Evolutionary conservation across 768 basidiomycete genomes (phyloP), one percentile per base, ranked within the genome.

Genomic region (Peribolospora kevripleyi): DNA sequence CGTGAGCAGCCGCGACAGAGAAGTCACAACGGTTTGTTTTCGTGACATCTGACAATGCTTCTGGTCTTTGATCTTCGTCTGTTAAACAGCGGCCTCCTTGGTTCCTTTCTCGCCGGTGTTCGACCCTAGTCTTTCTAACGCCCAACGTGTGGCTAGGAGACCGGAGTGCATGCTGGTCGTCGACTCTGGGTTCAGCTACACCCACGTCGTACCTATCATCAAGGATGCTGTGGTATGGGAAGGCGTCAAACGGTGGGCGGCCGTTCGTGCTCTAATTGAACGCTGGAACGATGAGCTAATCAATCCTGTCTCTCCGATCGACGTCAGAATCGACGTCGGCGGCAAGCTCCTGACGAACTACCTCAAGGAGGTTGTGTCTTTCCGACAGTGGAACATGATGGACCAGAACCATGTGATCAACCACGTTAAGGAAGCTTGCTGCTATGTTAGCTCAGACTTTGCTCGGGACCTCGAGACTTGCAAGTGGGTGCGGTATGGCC

Each of bases 371-470:
- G 74, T 90, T 48, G 77, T 90, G 5, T 91, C 87, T 9, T 95
- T 83, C 66, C 79, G 91, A 48, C 90, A 95, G 65, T 95, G 85
- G 84, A 85, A 95, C 67, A 86, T 95, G 84, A 88, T 90, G 80
- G 87, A 93, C 63, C 82, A 95, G 66, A 90, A 86, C 3, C 77
- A 81, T 66, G 82, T 95, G 64, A 80, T 93, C 72, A 88, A 91
- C 69, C 76, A 82, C 62, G 81, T 86, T 62, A 88, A 91, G 67
- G 87, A 95, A 67, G 67, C 76, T 11, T 88, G 85, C 65, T 88
- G 86, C 68, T 93, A 80, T 67, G 81, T 91, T 54, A 79, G 84
- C 9, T 70, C 70, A 14, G 62, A 66, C 63, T 88, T 82, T 70
- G 72, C 72, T 56, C 64, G 66, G 50, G 87, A 93, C 67, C 69